Base-by-base conservation (phyloP, 2,329 filamentous ascomycete species). In the Thelonectria blattea region DNA sequence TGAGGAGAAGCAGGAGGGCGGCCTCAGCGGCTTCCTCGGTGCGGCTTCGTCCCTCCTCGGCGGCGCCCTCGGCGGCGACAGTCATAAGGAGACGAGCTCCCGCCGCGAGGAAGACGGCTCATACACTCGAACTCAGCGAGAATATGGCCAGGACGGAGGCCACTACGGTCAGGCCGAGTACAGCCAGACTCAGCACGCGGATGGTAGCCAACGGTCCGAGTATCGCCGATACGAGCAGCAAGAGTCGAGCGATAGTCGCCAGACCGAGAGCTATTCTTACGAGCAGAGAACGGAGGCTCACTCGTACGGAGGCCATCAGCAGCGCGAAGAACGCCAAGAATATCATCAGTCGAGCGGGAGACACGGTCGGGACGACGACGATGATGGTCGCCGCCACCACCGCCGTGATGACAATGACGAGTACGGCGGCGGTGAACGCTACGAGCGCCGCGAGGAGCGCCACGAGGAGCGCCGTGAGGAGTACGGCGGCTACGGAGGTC, bases 11-110 rank as follows among this genome's bases (percentile, higher is more conserved):
- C 82, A 88, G 66, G 87, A 87, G 49, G 87, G 88, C 51, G 85
- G 85, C 11, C 73, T 92, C 1, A 89, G 90, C 30, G 88, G 89
- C 22, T 78, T 96, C 45, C 80, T 96, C 12, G 89, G 88, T 56
- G 86, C 88, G 34, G 89, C 91, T 30, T 84, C 84, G 37, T 86
- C 85, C 41, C 77, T 93, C 15, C 83, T 96, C 9, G 85, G 88
- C 11, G 83, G 84, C 12, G 83, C 83, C 14, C 84, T 90, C 53
- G 80, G 81, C 52, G 79, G 80, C 37, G 78, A 84, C 34, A 80
- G 87, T 47, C 86, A 82, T 58, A 81, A 86, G 69, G 84, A 83
- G 65, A 78, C 80, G 55, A 80, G 80, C 65, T 78, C 83, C 59
- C 80, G 81, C 34, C 82, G 86, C 45, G 81, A 82, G 41, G 76